These are phyloP conservation scores for Penicillium sp. DNA, from an alignment of 2,329 filamentous ascomycete species.

Conservation along the genomic window DNA sequence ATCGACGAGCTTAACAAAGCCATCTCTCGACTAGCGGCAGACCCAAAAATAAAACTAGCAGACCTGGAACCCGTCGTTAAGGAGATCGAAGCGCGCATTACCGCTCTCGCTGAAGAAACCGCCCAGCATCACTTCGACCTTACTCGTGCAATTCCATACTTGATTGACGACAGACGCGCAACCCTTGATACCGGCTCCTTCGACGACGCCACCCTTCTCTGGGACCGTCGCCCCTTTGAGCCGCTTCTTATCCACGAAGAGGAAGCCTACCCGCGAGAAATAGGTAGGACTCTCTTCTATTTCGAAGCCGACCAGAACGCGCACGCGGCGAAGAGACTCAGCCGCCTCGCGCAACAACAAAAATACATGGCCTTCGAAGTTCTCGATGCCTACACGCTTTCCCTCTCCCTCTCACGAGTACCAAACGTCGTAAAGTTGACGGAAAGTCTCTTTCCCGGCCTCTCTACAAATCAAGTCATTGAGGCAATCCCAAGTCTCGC, in stretches of 20 bases:
- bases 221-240: conserved; percentile 74
- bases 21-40: conserved; percentile 33
- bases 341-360: conserved; percentile 21
- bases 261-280: conserved; percentile 70
- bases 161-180: conserved; percentile 60
- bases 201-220: conserved; percentile 61
- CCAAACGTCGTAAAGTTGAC: conserved; percentile 36
- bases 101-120: conserved; percentile 14
- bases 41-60: conserved; percentile 25
- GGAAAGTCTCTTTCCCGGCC: conserved; percentile 35
- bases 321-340: conserved; percentile 26
- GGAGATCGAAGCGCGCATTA: conserved; percentile 22
- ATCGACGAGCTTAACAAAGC: conserved; percentile 35
- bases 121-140: conserved; percentile 32
- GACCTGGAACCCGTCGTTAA: conserved; percentile 30
- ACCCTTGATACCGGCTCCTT: conserved; percentile 36
- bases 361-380: conserved; percentile 27
- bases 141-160: conserved; percentile 43
- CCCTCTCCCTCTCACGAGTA: conserved; percentile 31
- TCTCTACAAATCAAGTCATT: conserved; percentile 37
- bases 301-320: conserved; percentile 40
- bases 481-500: conserved; percentile 39
- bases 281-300: conserved; percentile 40
- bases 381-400: conserved; percentile 32
- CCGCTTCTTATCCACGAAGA: conserved; percentile 62